These are phyloP conservation scores for Oropetium thomaeum DNA, from an alignment of 176 grass and related monocot genomes.

Conservation along the genomic window DNA sequence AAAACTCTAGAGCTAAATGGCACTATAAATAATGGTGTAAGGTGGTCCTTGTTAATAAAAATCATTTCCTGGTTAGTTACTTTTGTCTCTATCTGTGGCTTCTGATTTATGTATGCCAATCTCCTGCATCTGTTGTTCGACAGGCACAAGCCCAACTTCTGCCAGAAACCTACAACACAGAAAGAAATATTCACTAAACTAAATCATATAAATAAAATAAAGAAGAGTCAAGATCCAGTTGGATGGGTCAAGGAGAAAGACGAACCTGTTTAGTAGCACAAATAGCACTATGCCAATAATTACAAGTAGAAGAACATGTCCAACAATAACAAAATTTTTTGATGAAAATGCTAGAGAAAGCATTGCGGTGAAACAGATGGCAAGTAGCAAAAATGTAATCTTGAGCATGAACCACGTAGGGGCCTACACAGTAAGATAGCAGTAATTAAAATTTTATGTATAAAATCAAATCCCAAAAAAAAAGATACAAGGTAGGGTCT, in stretches of 20 bases:
- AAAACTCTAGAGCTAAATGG: background rate
- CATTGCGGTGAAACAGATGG: slow-evolving; percentile 68
- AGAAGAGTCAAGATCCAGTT: background rate
- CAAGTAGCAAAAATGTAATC: slow-evolving; percentile 75
- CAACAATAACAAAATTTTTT: slow-evolving; percentile 70
- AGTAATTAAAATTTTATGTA: slow-evolving; percentile 12
- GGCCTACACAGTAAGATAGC: slow-evolving; percentile 39
- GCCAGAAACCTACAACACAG: slow-evolving; percentile 66
- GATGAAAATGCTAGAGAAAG: slow-evolving; percentile 81
- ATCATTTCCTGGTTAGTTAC: slow-evolving; percentile 10
- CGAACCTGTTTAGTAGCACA: slow-evolving; percentile 72
- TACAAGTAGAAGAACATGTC: slow-evolving; percentile 79
- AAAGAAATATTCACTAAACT: background rate
- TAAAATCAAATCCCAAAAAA: background rate
- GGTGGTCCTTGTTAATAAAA: slow-evolving; percentile 25
- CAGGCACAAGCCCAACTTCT: slow-evolving; percentile 76
- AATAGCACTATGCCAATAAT: slow-evolving; percentile 78
- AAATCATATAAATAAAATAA: background rate
- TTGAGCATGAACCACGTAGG: slow-evolving; percentile 83
- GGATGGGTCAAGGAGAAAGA: background rate
- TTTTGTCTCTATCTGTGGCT: slow-evolving; percentile 50
- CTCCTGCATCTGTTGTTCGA: slow-evolving; percentile 93
- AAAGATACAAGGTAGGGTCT: background rate
- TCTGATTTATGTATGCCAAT: slow-evolving; percentile 66
- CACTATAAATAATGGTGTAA: slow-evolving; percentile 24